Conservation (phyloP, 345 rosid species). For the Populus simonii region DNA sequence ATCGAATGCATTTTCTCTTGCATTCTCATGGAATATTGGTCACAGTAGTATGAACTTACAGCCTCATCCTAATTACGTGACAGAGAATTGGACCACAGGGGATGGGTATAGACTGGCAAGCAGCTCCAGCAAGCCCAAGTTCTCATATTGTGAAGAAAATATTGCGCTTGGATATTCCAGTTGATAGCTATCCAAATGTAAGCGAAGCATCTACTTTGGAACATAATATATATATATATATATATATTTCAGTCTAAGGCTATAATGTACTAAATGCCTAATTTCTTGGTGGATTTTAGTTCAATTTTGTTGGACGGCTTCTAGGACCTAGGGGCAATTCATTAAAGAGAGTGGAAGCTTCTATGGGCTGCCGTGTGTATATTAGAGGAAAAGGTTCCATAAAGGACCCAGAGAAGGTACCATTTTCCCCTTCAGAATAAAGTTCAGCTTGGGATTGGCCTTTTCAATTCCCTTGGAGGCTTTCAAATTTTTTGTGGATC, state of each 20-base stretch:
- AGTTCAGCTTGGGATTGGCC: background rate
- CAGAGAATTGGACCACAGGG: slow-evolving; percentile 85
- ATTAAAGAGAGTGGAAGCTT: slow-evolving; percentile 69
- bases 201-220: slow-evolving; percentile 4
- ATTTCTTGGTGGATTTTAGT: slow-evolving; percentile 37
- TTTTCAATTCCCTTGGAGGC: background rate
- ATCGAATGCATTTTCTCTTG: background rate
- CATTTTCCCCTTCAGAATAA: background rate
- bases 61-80: background rate
- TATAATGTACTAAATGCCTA: slow-evolving; percentile 5
- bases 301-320: slow-evolving; percentile 94
- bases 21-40: background rate
- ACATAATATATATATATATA: background rate
- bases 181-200: slow-evolving; percentile 77
- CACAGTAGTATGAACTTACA: background rate
- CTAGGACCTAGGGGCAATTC: slow-evolving; percentile 98
- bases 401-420: slow-evolving; percentile 26
- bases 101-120: slow-evolving; percentile 97
- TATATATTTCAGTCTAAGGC: background rate
- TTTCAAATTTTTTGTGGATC: too few species aligned
- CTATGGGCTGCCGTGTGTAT: slow-evolving; percentile 23
- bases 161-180: slow-evolving; percentile 95
- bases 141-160: slow-evolving; percentile 79
- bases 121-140: slow-evolving; percentile 88
- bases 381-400: slow-evolving; percentile 27